phyloP scores from a whole-genome alignment of 2,329 filamentous ascomycete genomes.

The Lachnellula arida region DNA sequence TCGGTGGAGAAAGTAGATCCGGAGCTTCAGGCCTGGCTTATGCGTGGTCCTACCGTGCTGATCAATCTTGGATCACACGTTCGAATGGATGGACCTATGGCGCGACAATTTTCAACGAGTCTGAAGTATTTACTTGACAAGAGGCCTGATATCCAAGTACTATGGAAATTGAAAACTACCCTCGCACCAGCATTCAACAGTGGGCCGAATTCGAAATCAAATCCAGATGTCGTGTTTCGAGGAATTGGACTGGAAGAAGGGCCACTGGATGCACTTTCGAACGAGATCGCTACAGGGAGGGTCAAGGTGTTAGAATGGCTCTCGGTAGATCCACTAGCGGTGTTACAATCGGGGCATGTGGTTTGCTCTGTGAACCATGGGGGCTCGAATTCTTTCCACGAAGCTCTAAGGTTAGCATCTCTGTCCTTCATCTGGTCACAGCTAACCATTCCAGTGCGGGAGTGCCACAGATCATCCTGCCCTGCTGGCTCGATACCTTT shows the following conservation, averaged over 20 bases:
- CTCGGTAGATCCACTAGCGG: slow-evolving; percentile 34
- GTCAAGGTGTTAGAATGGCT: slow-evolving; percentile 40
- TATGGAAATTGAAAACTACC: slow-evolving; percentile 34
- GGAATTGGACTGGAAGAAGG: background rate
- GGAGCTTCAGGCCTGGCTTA: slow-evolving; percentile 41
- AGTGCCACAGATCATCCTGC: slow-evolving; percentile 42
- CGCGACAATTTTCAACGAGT: slow-evolving; percentile 36
- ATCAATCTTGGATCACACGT: slow-evolving; percentile 43
- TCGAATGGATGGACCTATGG: slow-evolving; percentile 25
- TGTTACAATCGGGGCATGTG: slow-evolving; percentile 35
- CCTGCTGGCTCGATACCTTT: slow-evolving; percentile 43
- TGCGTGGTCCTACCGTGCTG: slow-evolving; percentile 39
- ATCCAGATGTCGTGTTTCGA: background rate
- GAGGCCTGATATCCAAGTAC: slow-evolving; percentile 26
- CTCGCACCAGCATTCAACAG: slow-evolving; percentile 5
- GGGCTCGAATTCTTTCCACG: slow-evolving; percentile 39
- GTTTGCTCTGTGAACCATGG: slow-evolving; percentile 37
- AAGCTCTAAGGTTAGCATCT: slow-evolving; percentile 38
- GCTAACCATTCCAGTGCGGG: slow-evolving; percentile 33
- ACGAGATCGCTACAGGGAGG: slow-evolving; percentile 17
- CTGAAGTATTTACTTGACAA: slow-evolving; percentile 35
- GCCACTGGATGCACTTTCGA: slow-evolving; percentile 8
- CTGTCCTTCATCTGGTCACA: slow-evolving; percentile 6
- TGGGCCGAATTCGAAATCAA: background rate
- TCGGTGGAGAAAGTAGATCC: slow-evolving; percentile 37